Evolutionary conservation across 257 asterid species (phyloP).

Genomic region (Solanum virginianum): DNA sequence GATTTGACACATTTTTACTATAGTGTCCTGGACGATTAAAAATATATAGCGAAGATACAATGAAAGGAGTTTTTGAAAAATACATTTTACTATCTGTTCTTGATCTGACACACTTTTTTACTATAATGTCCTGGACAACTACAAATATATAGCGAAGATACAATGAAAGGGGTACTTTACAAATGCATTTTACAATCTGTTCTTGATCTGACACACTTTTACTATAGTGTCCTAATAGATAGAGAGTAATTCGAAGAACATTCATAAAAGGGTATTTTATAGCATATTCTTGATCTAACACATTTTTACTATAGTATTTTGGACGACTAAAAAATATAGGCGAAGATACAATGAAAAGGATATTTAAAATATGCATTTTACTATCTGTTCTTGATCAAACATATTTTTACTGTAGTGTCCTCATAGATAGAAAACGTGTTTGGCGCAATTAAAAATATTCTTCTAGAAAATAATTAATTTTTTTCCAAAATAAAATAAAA

Average conservation of each 20-base stretch:
- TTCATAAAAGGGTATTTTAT: neutral
- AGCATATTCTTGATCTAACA: neutral
- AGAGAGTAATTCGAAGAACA: neutral
- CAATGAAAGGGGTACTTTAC: too few species aligned
- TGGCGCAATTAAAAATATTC: neutral
- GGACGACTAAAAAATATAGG: neutral
- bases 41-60: too few species aligned
- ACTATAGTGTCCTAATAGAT: neutral
- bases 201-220: neutral
- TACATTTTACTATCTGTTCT: too few species aligned
- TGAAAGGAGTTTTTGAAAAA: too few species aligned
- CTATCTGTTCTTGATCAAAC: neutral
- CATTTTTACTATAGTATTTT: neutral
- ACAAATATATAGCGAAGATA: too few species aligned
- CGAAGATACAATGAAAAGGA: neutral
- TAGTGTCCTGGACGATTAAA: neutral
- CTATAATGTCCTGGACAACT: too few species aligned
- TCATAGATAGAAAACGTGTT: neutral
- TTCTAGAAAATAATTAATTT: too few species aligned
- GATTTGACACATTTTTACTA: neutral
- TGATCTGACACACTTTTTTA: too few species aligned
- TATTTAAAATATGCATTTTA: neutral
- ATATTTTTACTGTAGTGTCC: too few species aligned
- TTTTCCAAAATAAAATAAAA: neutral
- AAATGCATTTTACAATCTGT: neutral